A percentile compares a stretch with the other conserved stretches of the same genome.
phyloP scores from a whole-genome alignment of 2,329 filamentous ascomycete species.

The Pestalotiopsis sp. region DNA sequence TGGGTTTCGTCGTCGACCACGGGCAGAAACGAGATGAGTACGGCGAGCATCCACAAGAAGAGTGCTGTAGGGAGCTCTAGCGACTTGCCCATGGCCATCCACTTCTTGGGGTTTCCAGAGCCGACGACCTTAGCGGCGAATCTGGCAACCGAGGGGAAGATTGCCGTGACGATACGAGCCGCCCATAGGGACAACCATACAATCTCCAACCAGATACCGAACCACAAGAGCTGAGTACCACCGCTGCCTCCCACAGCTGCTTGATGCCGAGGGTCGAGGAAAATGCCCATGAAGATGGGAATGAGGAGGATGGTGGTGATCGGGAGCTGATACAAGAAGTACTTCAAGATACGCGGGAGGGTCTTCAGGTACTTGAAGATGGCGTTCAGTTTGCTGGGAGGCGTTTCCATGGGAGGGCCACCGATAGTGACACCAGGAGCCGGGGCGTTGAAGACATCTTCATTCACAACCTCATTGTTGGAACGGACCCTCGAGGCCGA shows the following conservation, averaged over 20 bases:
- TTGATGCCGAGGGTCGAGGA: conserved; percentile 46
- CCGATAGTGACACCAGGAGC: conserved; percentile 19
- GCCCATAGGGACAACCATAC: conserved; percentile 92
- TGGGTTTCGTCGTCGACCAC: conserved; percentile 66
- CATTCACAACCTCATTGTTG: conserved; percentile 9
- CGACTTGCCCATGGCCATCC: conserved; percentile 83
- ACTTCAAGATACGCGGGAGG: conserved; percentile 66
- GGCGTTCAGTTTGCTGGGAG: conserved; percentile 60
- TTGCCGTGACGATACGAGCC: conserved; percentile 54
- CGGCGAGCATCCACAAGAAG: conserved; percentile 89
- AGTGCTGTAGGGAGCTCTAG: conserved; percentile 83
- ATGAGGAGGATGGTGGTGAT: conserved; percentile 64
- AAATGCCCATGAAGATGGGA: conserved; percentile 64
- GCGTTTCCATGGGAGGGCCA: conserved; percentile 43
- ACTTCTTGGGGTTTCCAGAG: conserved; percentile 88
- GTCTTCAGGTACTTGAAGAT: conserved; percentile 56
- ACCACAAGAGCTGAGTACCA: conserved; percentile 82
- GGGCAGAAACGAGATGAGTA: conserved; percentile 82
- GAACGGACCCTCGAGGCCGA: conserved; percentile 23
- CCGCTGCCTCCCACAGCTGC: conserved; percentile 64
- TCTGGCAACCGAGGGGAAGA: conserved; percentile 48
- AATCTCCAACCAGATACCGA: conserved; percentile 92
- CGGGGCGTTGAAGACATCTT: conserved; percentile 30
- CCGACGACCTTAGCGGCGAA: conserved; percentile 68
- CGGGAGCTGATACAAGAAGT: conserved; percentile 71